Conservation (phyloP, 2,329 filamentous ascomycete species). For the Scedosporium boydii region DNA sequence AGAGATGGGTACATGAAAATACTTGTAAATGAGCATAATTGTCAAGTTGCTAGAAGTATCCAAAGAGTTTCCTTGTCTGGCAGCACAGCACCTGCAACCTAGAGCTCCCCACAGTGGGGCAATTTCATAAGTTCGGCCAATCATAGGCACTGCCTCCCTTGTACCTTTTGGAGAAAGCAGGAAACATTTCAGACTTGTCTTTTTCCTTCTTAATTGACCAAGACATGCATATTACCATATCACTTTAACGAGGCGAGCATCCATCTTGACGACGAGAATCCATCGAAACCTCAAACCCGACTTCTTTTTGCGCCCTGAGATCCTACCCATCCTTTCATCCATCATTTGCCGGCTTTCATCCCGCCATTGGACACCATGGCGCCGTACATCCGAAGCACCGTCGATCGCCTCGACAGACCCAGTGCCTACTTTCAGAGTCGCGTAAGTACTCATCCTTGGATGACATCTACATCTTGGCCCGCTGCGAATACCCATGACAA, state of each 20-base stretch:
- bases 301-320: neutral
- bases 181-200: neutral
- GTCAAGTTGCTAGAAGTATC: no score
- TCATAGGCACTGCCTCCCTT: neutral
- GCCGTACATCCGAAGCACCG: conserved; percentile 48
- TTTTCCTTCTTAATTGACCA: neutral
- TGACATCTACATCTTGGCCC: neutral
- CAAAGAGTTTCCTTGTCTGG: no score
- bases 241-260: neutral
- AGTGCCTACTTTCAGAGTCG: conserved; percentile 86
- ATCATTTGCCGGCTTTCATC: neutral
- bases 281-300: neutral
- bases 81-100: neutral
- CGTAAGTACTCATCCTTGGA: conserved; percentile 39
- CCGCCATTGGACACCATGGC: neutral
- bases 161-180: neutral
- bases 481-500: neutral
- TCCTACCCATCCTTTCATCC: neutral
- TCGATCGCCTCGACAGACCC: conserved; percentile 86
- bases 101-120: neutral
- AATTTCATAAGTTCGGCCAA: neutral
- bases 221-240: neutral
- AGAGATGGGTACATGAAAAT: neutral
- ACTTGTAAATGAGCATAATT: no score
- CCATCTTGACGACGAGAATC: neutral